Evolutionary conservation across 2,329 filamentous ascomycete genomes (phyloP), one percentile per base, ranked within the genome.

Genomic region (Blastomyces gilchristii): DNA sequence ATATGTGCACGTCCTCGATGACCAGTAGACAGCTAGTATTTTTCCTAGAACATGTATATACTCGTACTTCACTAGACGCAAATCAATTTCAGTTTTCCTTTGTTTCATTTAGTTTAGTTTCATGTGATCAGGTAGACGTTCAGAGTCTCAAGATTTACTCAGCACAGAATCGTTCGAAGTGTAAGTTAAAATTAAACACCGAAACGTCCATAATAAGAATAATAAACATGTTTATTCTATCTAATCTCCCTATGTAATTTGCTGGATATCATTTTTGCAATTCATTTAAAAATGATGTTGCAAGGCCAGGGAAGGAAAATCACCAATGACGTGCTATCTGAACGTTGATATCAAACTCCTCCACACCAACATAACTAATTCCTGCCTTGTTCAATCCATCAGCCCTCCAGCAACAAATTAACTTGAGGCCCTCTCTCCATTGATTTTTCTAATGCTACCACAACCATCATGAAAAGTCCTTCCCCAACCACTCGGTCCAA

Each of bases 1-100:
- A 82, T 99, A 96, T 76, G 80, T 97, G 76, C 94, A 99, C 76
- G 92, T 99, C 65, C 80, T 91, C 73, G 90, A 96, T 75, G 88
- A 94, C 76, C 85, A 91, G 82, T 94, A 87, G 71, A 49, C 25
- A 41, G 53, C 39, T 67, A 67, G 65, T 72, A 67, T 71, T 72
- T 72, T 69, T 8, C 41, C 69, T 67, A 68, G 69, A 70, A 69
- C 68, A 67, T 76, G 74, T 77, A 76, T 70, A 76, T 76, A 76
- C 68, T 74, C 74, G 74, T 73, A 70, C 68, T 67, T 67, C 68
- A 68, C 71, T 75, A 74, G 72, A 74, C 70, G 63, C 70, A 71
- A 71, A 71, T 68, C 65, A 65, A 71, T 72, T 75, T 71, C 68
- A 68, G 47, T 31, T 61, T 57, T 28, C 41, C 57, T n/a, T 61